phyloP scores from a whole-genome alignment of 495 filamentous ascomycete species.

The Aspergillus conjunctus region DNA sequence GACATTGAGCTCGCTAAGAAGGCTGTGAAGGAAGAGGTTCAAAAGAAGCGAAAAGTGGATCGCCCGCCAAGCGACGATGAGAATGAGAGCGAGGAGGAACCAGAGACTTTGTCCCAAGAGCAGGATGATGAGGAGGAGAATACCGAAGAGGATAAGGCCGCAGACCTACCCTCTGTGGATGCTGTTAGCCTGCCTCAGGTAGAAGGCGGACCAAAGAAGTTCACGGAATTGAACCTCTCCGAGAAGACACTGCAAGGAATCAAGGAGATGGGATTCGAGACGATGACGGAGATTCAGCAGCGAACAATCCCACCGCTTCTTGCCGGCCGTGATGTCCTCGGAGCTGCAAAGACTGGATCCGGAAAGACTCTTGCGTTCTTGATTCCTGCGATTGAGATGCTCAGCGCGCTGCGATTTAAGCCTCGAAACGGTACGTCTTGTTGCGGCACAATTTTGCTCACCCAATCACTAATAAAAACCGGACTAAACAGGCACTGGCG shows the following conservation, averaged over 20 bases:
- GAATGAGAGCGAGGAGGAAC: conserved; percentile 31
- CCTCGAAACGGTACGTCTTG: conserved; percentile 59
- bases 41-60: conserved; percentile 44
- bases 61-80: conserved; percentile 38
- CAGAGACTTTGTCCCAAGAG: conserved; percentile 27
- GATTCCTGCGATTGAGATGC: conserved; percentile 94
- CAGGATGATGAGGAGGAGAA: conserved; percentile 31
- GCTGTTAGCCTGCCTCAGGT: conserved; percentile 58
- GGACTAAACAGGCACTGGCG: conserved; percentile 65
- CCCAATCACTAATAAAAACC: conserved; percentile 3
- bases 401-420: conserved; percentile 86
- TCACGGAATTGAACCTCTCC: conserved; percentile 82
- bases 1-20: conserved; percentile 26
- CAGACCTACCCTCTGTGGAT: conserved; percentile 54
- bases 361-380: conserved; percentile 96
- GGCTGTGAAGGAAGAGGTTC: conserved; percentile 28
- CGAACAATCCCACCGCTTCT: conserved; percentile 84
- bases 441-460: not conserved
- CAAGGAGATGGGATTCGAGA: conserved; percentile 86
- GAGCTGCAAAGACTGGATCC: conserved; percentile 94
- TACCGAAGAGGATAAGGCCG: conserved; percentile 23
- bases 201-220: conserved; percentile 59
- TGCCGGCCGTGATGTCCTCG: conserved; percentile 89
- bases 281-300: conserved; percentile 95
- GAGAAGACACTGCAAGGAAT: conserved; percentile 87